Conservation (phyloP, 345 rosid species). For the Corymbia maculata region DNA sequence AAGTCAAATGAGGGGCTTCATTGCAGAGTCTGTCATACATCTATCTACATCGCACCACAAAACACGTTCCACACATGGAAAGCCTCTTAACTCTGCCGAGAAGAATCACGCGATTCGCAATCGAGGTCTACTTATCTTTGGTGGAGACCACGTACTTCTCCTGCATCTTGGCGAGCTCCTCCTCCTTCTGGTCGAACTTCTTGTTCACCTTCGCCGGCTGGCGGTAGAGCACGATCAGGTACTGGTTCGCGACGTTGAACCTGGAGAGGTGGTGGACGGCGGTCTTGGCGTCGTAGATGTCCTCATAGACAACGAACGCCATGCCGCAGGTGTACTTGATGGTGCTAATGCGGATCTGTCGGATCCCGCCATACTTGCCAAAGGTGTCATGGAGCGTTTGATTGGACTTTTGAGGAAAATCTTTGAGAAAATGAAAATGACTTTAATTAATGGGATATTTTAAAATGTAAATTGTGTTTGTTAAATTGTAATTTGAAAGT, state of each 20-base stretch:
- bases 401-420: too few relatives aligned
- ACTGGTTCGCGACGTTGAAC: slow-evolving; percentile 92
- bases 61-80: background rate
- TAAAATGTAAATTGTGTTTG: too few relatives aligned
- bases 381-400: too few relatives aligned
- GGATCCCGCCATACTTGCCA: slow-evolving; percentile 94
- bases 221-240: slow-evolving; percentile 78
- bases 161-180: slow-evolving; percentile 74
- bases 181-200: slow-evolving; percentile 87
- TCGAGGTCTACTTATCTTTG: slow-evolving; percentile 48
- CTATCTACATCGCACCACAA: background rate
- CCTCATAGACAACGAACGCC: slow-evolving; percentile 94
- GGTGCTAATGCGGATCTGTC: slow-evolving; percentile 88
- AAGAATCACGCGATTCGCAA: background rate
- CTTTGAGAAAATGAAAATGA: too few relatives aligned
- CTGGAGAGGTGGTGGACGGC: slow-evolving; percentile 98
- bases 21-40: background rate
- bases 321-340: slow-evolving; percentile 89
- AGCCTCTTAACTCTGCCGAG: background rate
- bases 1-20: background rate
- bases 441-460: too few relatives aligned
- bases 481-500: too few relatives aligned
- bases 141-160: slow-evolving; percentile 90
- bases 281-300: slow-evolving; percentile 92
- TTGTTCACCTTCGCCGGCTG: slow-evolving; percentile 94